Percentiles rank a stretch among this genome's conserved stretches.
Evolutionary conservation across 495 filamentous ascomycete species (phyloP).

Genomic region (Venustampulla echinocandica): DNA sequence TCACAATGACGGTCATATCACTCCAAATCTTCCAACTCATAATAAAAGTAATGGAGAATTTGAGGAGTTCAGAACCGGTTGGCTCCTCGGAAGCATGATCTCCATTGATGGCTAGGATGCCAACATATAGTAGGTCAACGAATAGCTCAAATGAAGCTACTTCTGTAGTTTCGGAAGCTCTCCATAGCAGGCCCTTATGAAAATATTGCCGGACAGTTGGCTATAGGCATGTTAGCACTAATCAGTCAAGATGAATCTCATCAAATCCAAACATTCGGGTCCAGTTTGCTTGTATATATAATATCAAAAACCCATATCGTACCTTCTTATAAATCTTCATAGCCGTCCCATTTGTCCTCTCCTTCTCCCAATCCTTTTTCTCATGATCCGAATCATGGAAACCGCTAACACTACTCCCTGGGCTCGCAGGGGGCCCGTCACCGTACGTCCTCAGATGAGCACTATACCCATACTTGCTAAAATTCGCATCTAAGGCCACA

Average conservation of each 20-base stretch:
- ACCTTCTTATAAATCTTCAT: conserved; percentile 43
- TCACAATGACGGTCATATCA: conserved; percentile 40
- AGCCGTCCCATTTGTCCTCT: conserved; percentile 32
- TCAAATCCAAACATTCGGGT: background rate
- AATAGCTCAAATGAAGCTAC: conserved; percentile 53
- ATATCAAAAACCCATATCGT: background rate
- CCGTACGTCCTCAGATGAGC: conserved; percentile 42
- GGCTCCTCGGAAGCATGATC: conserved; percentile 44
- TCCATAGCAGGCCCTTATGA: conserved; percentile 52
- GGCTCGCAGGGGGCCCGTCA: conserved; percentile 13
- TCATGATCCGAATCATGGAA: conserved; percentile 25
- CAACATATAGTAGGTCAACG: conserved; percentile 34
- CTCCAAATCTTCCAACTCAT: conserved; percentile 54
- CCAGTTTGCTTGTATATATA: background rate
- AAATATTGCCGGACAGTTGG: conserved; percentile 53
- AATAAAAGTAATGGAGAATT: conserved; percentile 46
- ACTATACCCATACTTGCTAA: conserved; percentile 48
- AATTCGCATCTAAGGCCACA: conserved; percentile 45
- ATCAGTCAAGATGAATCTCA: background rate
- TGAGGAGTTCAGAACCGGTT: conserved; percentile 37
- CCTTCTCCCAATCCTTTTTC: conserved; percentile 35
- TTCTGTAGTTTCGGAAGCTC: conserved; percentile 40
- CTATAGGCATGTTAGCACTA: conserved; percentile 12
- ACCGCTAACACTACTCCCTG: conserved; percentile 23
- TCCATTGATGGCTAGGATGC: conserved; percentile 51